phyloP scores from a whole-genome alignment of 106 monocot genomes.

The Cymbidium sinense region DNA sequence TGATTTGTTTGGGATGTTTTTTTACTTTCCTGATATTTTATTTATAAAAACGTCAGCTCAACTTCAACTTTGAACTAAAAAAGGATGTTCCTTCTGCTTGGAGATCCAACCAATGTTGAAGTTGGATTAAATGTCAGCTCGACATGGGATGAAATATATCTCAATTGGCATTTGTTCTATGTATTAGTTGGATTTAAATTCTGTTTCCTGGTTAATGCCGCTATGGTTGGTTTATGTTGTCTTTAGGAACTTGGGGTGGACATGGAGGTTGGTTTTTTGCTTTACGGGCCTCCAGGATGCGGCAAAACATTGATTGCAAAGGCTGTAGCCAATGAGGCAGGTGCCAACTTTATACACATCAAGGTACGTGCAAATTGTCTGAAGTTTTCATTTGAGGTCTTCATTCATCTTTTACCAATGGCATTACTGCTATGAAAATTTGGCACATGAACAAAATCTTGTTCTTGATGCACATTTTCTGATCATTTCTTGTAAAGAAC shows the following conservation, averaged over 20 bases:
- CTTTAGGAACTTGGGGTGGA: conserved; percentile 69
- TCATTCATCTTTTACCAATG: not conserved
- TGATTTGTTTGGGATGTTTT: not conserved
- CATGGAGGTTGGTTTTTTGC: conserved; percentile 70
- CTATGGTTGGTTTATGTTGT: not conserved
- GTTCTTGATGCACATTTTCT: not conserved
- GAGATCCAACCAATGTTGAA: not conserved
- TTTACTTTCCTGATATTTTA: not conserved
- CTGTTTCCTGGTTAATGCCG: not conserved
- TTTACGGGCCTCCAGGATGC: conserved; percentile 95
- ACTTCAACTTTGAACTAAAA: not conserved
- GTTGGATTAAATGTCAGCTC: no score
- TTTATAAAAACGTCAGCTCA: not conserved
- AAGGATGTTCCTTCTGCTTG: not conserved
- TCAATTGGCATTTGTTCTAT: not conserved
- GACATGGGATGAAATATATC: not conserved
- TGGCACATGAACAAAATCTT: not conserved
- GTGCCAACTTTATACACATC: conserved; percentile 91
- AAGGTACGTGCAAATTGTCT: conserved; percentile 38
- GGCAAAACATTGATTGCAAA: conserved; percentile 98
- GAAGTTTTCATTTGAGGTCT: not conserved
- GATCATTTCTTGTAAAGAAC: not conserved
- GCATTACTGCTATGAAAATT: not conserved
- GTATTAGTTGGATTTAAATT: not conserved
- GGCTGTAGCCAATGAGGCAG: conserved; percentile 90